A percentile compares a stretch with the other conserved stretches of the same genome.
Evolutionary conservation across 2,329 filamentous ascomycete species (phyloP).

Genomic region (Ceratocystis papillata): DNA sequence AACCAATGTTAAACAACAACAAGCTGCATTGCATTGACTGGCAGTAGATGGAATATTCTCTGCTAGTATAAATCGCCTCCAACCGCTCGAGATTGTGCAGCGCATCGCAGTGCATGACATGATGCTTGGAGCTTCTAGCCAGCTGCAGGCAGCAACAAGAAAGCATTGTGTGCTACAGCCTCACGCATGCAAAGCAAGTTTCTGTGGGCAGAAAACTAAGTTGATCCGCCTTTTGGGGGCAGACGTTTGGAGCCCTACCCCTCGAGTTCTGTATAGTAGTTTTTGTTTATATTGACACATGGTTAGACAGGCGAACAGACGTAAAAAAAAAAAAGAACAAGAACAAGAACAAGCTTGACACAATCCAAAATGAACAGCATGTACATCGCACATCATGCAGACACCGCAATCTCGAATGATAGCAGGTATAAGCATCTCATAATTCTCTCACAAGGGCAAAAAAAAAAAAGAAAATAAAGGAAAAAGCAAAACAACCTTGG

Average conservation of each 20-base stretch:
- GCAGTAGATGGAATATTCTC: not conserved
- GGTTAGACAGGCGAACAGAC: not conserved
- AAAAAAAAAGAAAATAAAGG: not conserved
- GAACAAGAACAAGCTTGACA: not conserved
- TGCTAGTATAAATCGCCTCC: not conserved
- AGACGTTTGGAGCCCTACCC: not conserved
- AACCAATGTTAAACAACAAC: not conserved
- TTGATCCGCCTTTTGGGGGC: not conserved
- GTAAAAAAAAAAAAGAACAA: not conserved
- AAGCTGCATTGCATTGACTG: conserved; percentile 8
- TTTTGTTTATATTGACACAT: conserved; percentile 6
- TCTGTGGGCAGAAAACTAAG: not conserved
- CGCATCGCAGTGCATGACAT: conserved; percentile 1
- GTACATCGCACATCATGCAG: not conserved
- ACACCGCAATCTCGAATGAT: not conserved
- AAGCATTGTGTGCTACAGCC: not conserved
- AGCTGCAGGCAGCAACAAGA: not conserved
- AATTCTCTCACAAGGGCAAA: not conserved
- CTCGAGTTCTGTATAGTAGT: not conserved
- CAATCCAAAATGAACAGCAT: not conserved
- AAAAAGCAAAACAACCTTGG: not conserved
- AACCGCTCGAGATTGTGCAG: not conserved
- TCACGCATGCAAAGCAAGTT: not conserved
- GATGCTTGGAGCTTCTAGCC: not conserved
- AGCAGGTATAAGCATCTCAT: not conserved